Conservation (phyloP, 176 grass and related monocot genomes). For the Saccharum spontaneum region DNA sequence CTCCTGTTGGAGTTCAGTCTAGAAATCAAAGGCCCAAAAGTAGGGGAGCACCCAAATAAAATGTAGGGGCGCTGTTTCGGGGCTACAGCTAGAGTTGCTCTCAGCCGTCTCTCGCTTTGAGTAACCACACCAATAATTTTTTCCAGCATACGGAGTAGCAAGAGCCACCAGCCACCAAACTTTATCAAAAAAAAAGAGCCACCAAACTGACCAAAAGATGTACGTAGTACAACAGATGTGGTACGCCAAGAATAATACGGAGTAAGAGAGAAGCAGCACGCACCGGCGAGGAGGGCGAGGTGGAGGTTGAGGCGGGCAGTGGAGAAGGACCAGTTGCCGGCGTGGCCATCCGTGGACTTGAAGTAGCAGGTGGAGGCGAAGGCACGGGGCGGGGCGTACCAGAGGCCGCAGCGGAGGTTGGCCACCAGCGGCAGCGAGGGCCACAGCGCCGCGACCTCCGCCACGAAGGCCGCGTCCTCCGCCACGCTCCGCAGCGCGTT, state of each 20-base stretch:
- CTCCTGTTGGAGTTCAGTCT: too few species aligned
- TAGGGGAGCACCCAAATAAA: too few species aligned
- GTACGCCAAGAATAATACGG: slow-evolving; percentile 20
- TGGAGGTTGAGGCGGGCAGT: slow-evolving; percentile 88
- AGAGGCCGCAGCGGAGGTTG: slow-evolving; percentile 94
- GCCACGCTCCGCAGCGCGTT: slow-evolving; percentile 80
- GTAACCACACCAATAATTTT: not conserved
- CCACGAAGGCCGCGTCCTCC: slow-evolving; percentile 81
- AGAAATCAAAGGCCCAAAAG: too few species aligned
- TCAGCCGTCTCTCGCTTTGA: not conserved
- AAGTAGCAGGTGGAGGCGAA: slow-evolving; percentile 81
- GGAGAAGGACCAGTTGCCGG: slow-evolving; percentile 85
- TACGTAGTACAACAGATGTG: too few species aligned
- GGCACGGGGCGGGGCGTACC: slow-evolving; percentile 59
- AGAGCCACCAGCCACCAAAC: not conserved
- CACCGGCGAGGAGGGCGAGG: slow-evolving; percentile 77
- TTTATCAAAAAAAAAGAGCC: too few species aligned
- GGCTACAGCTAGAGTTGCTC: too few species aligned
- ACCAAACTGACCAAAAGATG: not conserved
- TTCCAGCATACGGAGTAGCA: not conserved
- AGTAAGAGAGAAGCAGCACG: not conserved
- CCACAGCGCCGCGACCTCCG: slow-evolving; percentile 88
- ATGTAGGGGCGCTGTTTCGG: too few species aligned
- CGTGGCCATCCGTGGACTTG: slow-evolving; percentile 92
- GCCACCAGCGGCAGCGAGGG: slow-evolving; percentile 74